Conservation (phyloP, 2,329 filamentous ascomycete species). For the Colletotrichum melonis region DNA sequence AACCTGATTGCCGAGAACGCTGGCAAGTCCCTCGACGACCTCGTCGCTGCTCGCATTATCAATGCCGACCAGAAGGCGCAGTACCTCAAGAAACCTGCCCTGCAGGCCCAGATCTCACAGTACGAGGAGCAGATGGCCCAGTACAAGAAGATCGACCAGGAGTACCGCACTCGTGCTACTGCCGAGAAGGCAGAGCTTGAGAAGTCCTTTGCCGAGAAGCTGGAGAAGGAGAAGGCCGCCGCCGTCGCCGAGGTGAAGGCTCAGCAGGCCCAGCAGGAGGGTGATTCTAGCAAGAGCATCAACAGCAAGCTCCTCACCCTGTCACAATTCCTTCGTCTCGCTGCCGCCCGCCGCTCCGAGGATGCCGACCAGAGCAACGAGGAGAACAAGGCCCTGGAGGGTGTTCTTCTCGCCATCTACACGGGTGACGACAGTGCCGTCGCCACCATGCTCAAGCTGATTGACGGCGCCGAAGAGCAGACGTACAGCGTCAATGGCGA, state of each 20-base stretch:
- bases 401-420: slow-evolving; percentile 82
- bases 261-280: slow-evolving; percentile 63
- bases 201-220: slow-evolving; percentile 63
- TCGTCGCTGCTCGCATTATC: slow-evolving; percentile 78
- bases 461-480: slow-evolving; percentile 76
- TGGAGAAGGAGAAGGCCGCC: slow-evolving; percentile 66
- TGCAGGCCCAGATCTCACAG: slow-evolving; percentile 75
- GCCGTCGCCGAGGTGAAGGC: slow-evolving; percentile 65
- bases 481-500: slow-evolving; percentile 75
- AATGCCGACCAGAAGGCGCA: slow-evolving; percentile 84
- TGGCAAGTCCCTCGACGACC: slow-evolving; percentile 77
- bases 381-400: slow-evolving; percentile 85
- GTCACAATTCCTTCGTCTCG: slow-evolving; percentile 83
- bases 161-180: slow-evolving; percentile 72
- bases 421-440: slow-evolving; percentile 81
- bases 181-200: slow-evolving; percentile 71
- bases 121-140: slow-evolving; percentile 79
- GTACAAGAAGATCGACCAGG: slow-evolving; percentile 80
- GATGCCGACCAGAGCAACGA: slow-evolving; percentile 73
- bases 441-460: slow-evolving; percentile 79
- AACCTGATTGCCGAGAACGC: slow-evolving; percentile 75
- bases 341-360: slow-evolving; percentile 79
- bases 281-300: slow-evolving; percentile 65
- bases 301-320: slow-evolving; percentile 75
- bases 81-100: slow-evolving; percentile 79